Evolutionary conservation across 495 filamentous ascomycete species (phyloP), one percentile per base, ranked within the genome.

Genomic region (Copromyces sp.): DNA sequence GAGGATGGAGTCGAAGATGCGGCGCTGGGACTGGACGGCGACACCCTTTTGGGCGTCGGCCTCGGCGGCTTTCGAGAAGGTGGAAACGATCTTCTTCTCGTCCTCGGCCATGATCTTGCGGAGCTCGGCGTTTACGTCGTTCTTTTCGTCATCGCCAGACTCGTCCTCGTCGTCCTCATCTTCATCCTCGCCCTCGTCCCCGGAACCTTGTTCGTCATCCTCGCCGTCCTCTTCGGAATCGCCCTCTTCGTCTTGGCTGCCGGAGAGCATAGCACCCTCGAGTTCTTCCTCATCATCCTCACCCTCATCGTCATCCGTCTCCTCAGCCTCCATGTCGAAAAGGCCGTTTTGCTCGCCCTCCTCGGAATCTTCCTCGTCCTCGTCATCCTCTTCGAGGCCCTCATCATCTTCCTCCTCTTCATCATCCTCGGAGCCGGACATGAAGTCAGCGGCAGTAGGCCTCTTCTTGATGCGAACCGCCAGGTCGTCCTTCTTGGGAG

Each of bases 1-100:
- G 24, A 99, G 86, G 3, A 98, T 87, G 3, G 90, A 86, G 74
- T 98, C 94, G 78, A 97, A 98, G 12, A 90, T 90, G 69, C 88
- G 89, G 70, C 93, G 88, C 80, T 99, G 95, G 69, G 87, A 82
- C 75, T 92, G 93, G 39, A 98, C 91, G 3, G 95, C 94, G 72
- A 84, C 84, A 32, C 95, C 95, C 83, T 98, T 98, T 12, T 88
- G 87, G 2, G 91, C 87, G 80, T 99, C 95, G 68, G 87, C 87
- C 78, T 91, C 89, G 45, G 90, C 91, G 9, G 92, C 90, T 77
- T 91, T 85, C 2, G 91, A 90, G 69, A 95, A 88, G 47, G 87
- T 89, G 2, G 87, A 86, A 9, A 91, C 85, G 69, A 94, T 89
- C 20, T 81, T 86, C 78, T 90, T 91, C 74, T 92, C 89, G 73